Conservation (phyloP, 306 rosid species). For the Cicer bijugum region DNA sequence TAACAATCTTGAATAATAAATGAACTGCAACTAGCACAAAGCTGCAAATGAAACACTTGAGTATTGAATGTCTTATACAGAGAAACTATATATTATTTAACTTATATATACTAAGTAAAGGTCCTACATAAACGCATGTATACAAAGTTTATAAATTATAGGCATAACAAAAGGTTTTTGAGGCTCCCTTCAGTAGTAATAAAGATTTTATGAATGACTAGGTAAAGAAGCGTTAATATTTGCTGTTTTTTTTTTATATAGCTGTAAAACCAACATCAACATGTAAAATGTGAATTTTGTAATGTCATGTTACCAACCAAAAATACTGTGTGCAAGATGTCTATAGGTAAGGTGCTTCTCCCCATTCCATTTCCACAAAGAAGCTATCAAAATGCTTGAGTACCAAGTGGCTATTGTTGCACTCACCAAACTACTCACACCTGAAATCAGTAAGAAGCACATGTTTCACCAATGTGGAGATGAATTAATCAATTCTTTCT, state of each 20-base stretch:
- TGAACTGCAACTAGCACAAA: constrained; percentile 18
- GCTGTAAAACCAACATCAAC: too few relatives aligned
- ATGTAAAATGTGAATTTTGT: too few relatives aligned
- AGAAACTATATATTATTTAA: background rate
- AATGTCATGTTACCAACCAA: constrained; percentile 49
- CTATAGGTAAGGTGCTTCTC: constrained; percentile 71
- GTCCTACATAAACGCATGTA: constrained; percentile 13
- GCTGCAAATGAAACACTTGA: constrained; percentile 3
- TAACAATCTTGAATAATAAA: constrained; percentile 3
- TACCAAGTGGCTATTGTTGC: constrained; percentile 82
- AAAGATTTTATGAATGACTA: too few relatives aligned
- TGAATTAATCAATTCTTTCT: background rate
- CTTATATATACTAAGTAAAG: background rate
- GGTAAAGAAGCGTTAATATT: too few relatives aligned
- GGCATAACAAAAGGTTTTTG: too few relatives aligned
- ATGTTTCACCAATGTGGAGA: background rate
- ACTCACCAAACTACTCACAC: constrained; percentile 67
- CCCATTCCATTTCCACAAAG: constrained; percentile 85
- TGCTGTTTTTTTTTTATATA: too few relatives aligned
- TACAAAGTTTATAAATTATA: background rate
- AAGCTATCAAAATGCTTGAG: constrained; percentile 72
- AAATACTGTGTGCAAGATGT: constrained; percentile 65
- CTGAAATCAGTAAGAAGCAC: constrained; percentile 46
- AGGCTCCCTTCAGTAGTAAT: too few relatives aligned
- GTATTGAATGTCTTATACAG: background rate